A percentile compares a stretch with the other conserved stretches of the same genome.
Conservation (phyloP, 192 early-diverging fungal species). For the Entophlyctis luteolus region DNA sequence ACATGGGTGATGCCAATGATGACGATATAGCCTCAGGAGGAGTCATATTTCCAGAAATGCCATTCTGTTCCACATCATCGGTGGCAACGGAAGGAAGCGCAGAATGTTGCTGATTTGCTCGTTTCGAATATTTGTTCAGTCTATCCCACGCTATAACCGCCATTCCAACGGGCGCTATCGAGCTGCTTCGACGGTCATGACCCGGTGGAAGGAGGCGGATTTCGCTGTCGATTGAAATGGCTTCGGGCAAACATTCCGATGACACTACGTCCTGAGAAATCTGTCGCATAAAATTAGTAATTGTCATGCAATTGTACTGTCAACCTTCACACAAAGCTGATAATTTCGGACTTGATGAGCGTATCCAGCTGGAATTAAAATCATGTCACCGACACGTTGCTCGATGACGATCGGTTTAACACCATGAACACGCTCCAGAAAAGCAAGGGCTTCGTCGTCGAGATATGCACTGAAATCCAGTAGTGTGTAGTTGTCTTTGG, state of each 20-base stretch:
- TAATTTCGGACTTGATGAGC: conserved; percentile 19
- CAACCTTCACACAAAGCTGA: conserved; percentile 16
- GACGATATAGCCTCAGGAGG: too few species aligned
- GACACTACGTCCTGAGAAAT: conserved; percentile 8
- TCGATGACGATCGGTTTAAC: conserved; percentile 10
- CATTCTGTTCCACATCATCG: too few species aligned
- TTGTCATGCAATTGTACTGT: background rate
- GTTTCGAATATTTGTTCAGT: background rate
- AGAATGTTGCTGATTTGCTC: too few species aligned
- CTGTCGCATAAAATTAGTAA: background rate
- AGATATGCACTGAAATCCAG: background rate
- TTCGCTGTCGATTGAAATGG: background rate
- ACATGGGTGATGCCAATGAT: too few species aligned
- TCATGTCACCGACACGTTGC: conserved; percentile 10
- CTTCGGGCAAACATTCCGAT: background rate
- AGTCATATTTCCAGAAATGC: too few species aligned
- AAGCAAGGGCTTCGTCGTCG: background rate
- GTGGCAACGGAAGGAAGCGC: too few species aligned
- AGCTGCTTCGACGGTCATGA: background rate
- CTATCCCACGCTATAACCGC: background rate
- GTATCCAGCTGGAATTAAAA: conserved; percentile 13
- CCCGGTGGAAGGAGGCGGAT: background rate
- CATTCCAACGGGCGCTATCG: background rate
- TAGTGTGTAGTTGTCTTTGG: background rate
- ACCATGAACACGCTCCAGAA: background rate